Evolutionary conservation across 2,329 filamentous ascomycete species (phyloP).

Genomic region (Aspergillus thermomutatus): DNA sequence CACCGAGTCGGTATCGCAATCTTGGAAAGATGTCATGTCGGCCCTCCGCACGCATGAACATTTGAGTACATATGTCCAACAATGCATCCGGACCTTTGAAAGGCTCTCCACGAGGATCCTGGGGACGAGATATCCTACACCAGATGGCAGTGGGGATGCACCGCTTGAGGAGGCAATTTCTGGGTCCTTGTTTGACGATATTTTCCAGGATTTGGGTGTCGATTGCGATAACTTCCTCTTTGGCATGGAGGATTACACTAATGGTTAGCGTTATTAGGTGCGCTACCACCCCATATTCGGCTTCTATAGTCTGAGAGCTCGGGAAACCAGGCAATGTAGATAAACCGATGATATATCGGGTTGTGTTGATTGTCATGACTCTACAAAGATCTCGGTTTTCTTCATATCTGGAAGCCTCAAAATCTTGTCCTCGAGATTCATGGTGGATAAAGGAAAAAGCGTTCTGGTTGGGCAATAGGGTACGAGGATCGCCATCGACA

Average conservation of each 20-base stretch:
- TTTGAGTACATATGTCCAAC: neutral
- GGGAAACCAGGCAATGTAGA: too few relatives aligned
- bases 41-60: neutral
- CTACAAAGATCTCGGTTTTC: too few relatives aligned
- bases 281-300: too few relatives aligned
- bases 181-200: neutral
- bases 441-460: too few relatives aligned
- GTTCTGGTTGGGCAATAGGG: too few relatives aligned
- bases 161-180: neutral
- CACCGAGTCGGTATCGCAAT: conserved; percentile 20
- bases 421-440: too few relatives aligned
- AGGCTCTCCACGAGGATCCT: neutral
- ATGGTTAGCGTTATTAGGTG: too few relatives aligned
- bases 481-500: too few relatives aligned
- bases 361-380: too few relatives aligned
- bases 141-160: neutral
- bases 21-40: conserved; percentile 20
- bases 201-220: neutral
- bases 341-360: too few relatives aligned
- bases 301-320: too few relatives aligned
- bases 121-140: neutral
- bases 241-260: neutral
- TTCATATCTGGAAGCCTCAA: too few relatives aligned
- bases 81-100: neutral
- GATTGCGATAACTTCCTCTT: neutral